phyloP scores from a whole-genome alignment of 1,284 basidiomycete genomes.

The Fomitopsis betulina region DNA sequence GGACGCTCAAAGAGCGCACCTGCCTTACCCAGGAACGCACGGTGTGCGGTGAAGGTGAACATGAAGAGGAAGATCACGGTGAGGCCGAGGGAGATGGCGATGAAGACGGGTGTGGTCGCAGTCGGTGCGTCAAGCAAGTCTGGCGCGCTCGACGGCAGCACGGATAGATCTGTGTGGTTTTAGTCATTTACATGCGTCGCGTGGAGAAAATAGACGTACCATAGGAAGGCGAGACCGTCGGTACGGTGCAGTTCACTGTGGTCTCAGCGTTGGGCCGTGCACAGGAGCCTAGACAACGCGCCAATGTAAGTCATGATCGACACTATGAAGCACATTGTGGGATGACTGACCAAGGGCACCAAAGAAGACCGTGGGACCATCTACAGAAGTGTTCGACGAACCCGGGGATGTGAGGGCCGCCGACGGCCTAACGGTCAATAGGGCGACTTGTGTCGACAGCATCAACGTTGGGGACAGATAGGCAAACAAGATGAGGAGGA shows the following conservation, averaged over 20 bases:
- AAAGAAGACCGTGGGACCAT: constrained; percentile 67
- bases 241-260: constrained; percentile 48
- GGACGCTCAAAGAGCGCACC: constrained; percentile 52
- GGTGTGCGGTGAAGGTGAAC: constrained; percentile 64
- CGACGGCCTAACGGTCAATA: constrained; percentile 62
- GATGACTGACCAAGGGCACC: constrained; percentile 54
- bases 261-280: constrained; percentile 46
- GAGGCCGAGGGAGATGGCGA: constrained; percentile 57
- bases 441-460: constrained; percentile 56
- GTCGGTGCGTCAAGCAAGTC: constrained; percentile 57
- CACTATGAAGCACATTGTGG: background rate
- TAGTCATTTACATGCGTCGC: background rate
- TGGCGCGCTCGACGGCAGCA: constrained; percentile 54
- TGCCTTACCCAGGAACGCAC: constrained; percentile 57
- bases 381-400: constrained; percentile 39
- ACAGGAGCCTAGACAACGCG: constrained; percentile 56
- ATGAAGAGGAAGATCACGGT: constrained; percentile 63
- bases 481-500: constrained; percentile 61
- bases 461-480: constrained; percentile 60
- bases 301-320: background rate
- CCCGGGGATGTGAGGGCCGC: constrained; percentile 38
- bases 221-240: constrained; percentile 57
- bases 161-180: constrained; percentile 49
- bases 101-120: constrained; percentile 57
- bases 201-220: constrained; percentile 34